Evolutionary conservation across 768 basidiomycete species (phyloP).

Genomic region (Psilocybe azurescens): DNA sequence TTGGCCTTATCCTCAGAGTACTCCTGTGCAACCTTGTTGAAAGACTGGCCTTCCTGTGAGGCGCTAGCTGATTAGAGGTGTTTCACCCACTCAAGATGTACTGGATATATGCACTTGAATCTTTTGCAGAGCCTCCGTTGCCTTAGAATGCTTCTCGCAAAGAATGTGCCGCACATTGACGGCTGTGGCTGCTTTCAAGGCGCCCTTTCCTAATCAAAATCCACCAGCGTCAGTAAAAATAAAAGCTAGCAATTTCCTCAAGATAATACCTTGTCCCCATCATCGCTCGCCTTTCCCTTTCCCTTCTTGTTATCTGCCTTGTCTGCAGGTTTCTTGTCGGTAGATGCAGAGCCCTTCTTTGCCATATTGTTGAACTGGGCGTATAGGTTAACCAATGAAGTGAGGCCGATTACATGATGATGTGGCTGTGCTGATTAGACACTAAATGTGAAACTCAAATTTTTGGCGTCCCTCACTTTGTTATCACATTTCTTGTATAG

Average conservation of each 20-base stretch:
- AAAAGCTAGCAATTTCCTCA: background rate
- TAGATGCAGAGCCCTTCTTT: constrained; percentile 37
- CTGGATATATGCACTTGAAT: constrained; percentile 62
- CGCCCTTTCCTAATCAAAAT: constrained; percentile 50
- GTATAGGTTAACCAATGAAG: constrained; percentile 21
- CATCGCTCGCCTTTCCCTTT: constrained; percentile 42
- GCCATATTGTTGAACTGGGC: constrained; percentile 30
- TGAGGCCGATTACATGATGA: constrained; percentile 19
- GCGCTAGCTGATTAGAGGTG: constrained; percentile 1
- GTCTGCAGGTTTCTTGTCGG: constrained; percentile 36
- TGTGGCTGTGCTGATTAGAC: constrained; percentile 33
- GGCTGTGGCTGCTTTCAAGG: constrained; percentile 78
- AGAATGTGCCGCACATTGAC: constrained; percentile 88
- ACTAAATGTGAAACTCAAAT: constrained; percentile 15
- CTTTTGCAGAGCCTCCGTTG: constrained; percentile 77
- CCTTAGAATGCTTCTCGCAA: constrained; percentile 87
- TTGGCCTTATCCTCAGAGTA: constrained; percentile 94
- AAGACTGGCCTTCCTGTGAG: constrained; percentile 72
- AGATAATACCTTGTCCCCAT: constrained; percentile 42
- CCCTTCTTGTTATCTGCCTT: constrained; percentile 50
- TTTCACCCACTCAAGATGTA: background rate
- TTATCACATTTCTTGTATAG: constrained; percentile 19
- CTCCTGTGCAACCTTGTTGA: constrained; percentile 89
- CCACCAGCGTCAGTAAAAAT: background rate
- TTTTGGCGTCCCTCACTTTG: constrained; percentile 15